phyloP scores from a whole-genome alignment of 257 asterid genomes.

The Fraxinus pennsylvanica region DNA sequence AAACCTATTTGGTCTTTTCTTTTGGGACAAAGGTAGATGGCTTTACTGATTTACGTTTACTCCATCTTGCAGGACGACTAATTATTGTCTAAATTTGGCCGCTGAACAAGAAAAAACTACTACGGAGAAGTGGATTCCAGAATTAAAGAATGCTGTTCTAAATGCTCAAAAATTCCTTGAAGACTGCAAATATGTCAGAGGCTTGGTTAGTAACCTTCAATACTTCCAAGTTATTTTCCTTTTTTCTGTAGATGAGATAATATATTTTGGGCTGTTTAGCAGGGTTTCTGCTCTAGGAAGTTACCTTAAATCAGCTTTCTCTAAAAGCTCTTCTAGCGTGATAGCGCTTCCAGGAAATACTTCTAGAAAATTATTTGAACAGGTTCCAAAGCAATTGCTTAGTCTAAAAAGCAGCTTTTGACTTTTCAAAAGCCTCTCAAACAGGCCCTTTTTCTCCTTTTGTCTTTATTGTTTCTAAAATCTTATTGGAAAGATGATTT shows the following conservation, averaged over 20 bases:
- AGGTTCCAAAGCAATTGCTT: too few relatives aligned
- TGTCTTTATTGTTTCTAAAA: background rate
- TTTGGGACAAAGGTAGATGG: slow-evolving; percentile 13
- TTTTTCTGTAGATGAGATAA: background rate
- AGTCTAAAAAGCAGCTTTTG: too few relatives aligned
- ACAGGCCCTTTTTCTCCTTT: too few relatives aligned
- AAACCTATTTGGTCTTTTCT: slow-evolving; percentile 5
- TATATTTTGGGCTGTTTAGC: background rate
- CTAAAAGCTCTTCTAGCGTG: too few relatives aligned
- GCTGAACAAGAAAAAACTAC: slow-evolving; percentile 88
- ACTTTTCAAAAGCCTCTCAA: too few relatives aligned
- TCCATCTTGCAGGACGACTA: slow-evolving; percentile 73
- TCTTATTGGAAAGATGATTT: background rate
- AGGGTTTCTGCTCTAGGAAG: too few relatives aligned
- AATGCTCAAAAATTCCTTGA: slow-evolving; percentile 86
- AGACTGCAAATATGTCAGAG: slow-evolving; percentile 90
- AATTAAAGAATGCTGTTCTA: slow-evolving; percentile 64
- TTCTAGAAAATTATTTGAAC: too few relatives aligned
- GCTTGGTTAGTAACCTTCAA: slow-evolving; percentile 71
- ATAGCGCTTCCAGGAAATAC: too few relatives aligned
- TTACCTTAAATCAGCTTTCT: too few relatives aligned
- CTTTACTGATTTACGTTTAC: slow-evolving; percentile 19
- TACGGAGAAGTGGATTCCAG: slow-evolving; percentile 84
- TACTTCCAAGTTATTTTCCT: slow-evolving; percentile 1
- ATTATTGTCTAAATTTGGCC: slow-evolving; percentile 80